These are phyloP conservation scores for Martensiomyces pterosporus DNA, from an alignment of 192 early-diverging fungal genomes.

Conservation along the genomic window DNA sequence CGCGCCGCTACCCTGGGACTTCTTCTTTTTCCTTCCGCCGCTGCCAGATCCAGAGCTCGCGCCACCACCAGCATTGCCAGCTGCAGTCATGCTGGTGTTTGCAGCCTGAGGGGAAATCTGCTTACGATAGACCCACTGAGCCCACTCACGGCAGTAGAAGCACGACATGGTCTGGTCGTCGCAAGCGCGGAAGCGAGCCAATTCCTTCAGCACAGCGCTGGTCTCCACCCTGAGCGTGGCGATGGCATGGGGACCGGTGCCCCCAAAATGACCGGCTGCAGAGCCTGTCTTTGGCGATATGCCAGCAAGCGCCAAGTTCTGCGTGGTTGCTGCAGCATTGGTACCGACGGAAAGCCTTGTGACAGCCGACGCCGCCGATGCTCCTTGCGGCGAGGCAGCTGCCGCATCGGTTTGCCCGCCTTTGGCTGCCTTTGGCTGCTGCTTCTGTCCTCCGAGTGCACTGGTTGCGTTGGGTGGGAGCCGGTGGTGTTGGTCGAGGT, in stretches of 20 bases:
- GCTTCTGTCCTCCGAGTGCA: constrained; percentile 5
- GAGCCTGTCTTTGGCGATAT: constrained; percentile 22
- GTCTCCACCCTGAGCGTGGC: constrained; percentile 64
- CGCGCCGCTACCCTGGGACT: constrained; percentile 7
- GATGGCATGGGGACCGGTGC: constrained; percentile 32
- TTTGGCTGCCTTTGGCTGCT: not conserved
- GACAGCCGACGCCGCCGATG: too few relatives aligned
- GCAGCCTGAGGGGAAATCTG: constrained; percentile 37
- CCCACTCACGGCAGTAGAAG: constrained; percentile 80
- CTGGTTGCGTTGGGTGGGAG: constrained; percentile 30
- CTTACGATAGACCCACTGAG: constrained; percentile 71
- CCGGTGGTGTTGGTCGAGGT: constrained; percentile 41
- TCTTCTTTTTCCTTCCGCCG: constrained; percentile 36
- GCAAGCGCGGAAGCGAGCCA: constrained; percentile 66
- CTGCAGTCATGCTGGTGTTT: not conserved
- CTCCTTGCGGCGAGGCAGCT: constrained; percentile 2
- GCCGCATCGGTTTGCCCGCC: constrained; percentile 7
- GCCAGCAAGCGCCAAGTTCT: constrained; percentile 1
- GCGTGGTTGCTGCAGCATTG: too few relatives aligned
- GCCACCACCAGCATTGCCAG: constrained; percentile 2
- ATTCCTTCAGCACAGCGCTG: constrained; percentile 60
- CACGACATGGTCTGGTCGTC: constrained; percentile 62
- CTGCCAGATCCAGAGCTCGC: not conserved
- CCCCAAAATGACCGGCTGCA: constrained; percentile 18
- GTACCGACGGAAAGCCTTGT: too few relatives aligned